Base-by-base conservation (phyloP, 164 flowering plant species). In the Protea cynaroides region DNA sequence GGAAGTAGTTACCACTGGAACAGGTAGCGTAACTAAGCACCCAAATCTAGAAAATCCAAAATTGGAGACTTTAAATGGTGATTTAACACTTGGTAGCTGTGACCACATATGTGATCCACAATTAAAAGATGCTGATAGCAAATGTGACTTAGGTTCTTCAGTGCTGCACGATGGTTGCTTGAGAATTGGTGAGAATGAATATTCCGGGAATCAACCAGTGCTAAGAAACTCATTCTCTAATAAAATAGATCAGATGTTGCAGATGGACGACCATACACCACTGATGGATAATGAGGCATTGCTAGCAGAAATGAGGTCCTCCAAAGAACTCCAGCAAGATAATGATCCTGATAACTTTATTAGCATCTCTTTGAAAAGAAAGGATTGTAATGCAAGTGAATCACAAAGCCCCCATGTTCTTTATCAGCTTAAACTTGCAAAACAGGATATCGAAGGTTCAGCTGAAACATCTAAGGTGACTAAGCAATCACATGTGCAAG, bases 391-490 rank as follows among this genome's bases (percentile, higher is more conserved):
- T 55, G 64, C 55, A 43, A 57, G 57, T 49, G 54, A 19, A 53
- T 19, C 37, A 12, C 49, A 64, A 62, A 65, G 44, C 59, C 61
- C 59, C 38, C 36, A 43, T 56, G 57, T 44, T 64, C 58, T 17
- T 13, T 69, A 44, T 56, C 65, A 65, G 21, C 56, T 18, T 29
- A 55, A 62, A 51, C 34, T 29, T 22, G 19, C 15, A 52, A 29
- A 25, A 10, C 58, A 74, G 57, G 10, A 46, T 25, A 64, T 25
- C 19, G 62, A 66, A 65, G 66, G 37, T 59, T 24, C 21, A 63
- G 58, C 56, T 29, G 57, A 47, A 56, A 25, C 19, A 51, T 37
- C 61, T 58, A 46, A 21, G 24, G 49, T 24, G 25, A 61, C 52
- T 21, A 25, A 69, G 43, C 56, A 64, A 37, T 52, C 23, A 47